Percentiles rank a stretch among this genome's conserved stretches.
Evolutionary conservation across 2,329 filamentous ascomycete genomes (phyloP).

Genomic region (Colletotrichum phormii): DNA sequence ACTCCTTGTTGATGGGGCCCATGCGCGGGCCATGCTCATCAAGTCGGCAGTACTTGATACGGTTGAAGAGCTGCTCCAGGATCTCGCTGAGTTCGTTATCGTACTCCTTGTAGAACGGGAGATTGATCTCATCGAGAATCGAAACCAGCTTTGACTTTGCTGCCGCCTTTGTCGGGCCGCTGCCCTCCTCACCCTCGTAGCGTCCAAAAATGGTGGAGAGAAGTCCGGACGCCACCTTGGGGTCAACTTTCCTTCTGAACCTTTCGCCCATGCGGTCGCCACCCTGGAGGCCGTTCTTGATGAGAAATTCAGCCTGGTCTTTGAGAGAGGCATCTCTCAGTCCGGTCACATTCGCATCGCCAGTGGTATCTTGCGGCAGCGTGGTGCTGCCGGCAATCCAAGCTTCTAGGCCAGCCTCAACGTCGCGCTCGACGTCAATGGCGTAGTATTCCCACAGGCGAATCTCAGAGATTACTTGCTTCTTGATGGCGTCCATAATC

Average conservation of each 20-base stretch:
- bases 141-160: conserved; percentile 67
- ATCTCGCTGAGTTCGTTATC: conserved; percentile 86
- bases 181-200: conserved; percentile 64
- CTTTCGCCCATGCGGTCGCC: conserved; percentile 83
- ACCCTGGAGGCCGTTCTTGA: conserved; percentile 76
- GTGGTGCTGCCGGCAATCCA: conserved; percentile 75
- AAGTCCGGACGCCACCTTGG: conserved; percentile 76
- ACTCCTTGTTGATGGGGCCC: conserved; percentile 80
- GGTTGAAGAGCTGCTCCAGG: conserved; percentile 90
- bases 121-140: conserved; percentile 85
- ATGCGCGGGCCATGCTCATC: conserved; percentile 91
- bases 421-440: conserved; percentile 80
- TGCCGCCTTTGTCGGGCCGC: conserved; percentile 61
- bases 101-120: conserved; percentile 92
- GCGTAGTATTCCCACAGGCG: conserved; percentile 95
- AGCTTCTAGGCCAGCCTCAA: conserved; percentile 74
- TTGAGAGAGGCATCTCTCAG: conserved; percentile 58
- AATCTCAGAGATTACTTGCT: conserved; percentile 79
- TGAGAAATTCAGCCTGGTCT: conserved; percentile 71
- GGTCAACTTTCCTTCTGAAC: conserved; percentile 78
- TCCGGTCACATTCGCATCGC: conserved; percentile 55
- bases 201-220: conserved; percentile 76
- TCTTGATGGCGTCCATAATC: conserved; percentile 88
- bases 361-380: conserved; percentile 59
- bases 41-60: conserved; percentile 94